Evolutionary conservation across 2,329 filamentous ascomycete species (phyloP), one percentile per base, ranked within the genome.

Genomic region (Hymenoscyphus infarciens): DNA sequence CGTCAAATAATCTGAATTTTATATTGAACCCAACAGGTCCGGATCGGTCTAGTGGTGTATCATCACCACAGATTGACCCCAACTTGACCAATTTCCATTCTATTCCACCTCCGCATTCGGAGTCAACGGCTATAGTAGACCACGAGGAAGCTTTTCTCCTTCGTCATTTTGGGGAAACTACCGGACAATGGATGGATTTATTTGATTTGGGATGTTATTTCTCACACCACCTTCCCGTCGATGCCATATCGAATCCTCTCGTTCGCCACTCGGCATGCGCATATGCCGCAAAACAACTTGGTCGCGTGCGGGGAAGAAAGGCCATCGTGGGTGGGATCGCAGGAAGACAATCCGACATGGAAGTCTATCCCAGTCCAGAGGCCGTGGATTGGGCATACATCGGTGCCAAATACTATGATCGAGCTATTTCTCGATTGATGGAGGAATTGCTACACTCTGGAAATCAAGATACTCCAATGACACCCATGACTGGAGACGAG

Each of bases 211-310:
- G 81, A 5, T 82, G 79, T 49, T 87, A 87, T 70, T 88, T 87
- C 63, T 80, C 82, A 3, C 83, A 82, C 27, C 80, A 84, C 59
- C 82, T 87, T 22, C 84, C 84, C 1, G 79, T 86, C 2, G 82
- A 82, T 69, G 82, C 85, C n/a, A 71, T 77, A 33, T 75, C 75
- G 5, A 80, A 80, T 60, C 76, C 79, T 6, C 71, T 82, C 2
- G 69, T 82, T 10, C 79, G 78, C 66, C 78, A 79, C 68, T 82
- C 85, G 7, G 82, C 83, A 8, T 83, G 85, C 64, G 84, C 85
- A 25, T 85, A 85, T 65, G 81, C 84, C 5, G 85, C 84, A 13
- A 88, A 87, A 69, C 82, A 86, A 66, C 76, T 87, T 19, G 81
- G 81, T 19, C 80, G 81, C 49, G 80, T 85, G 7, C 79, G 80